Conservation (phyloP, 164 flowering plant genomes). For the Dillenia turbinata region DNA sequence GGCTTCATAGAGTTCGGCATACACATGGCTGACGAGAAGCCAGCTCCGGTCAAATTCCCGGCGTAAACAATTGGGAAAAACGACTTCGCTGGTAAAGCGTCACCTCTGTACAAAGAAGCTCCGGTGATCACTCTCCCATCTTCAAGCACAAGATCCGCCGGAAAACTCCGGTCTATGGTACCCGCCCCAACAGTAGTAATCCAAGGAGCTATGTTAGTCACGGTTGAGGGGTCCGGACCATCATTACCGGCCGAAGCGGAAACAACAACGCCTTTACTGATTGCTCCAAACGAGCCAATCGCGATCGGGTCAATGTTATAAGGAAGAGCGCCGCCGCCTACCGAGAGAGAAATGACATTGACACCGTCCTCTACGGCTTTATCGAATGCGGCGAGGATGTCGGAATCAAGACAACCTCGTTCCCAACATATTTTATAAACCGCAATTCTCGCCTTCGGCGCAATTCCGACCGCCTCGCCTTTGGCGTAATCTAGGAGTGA, state of each 20-base stretch:
- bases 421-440: constrained; percentile 48
- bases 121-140: constrained; percentile 34
- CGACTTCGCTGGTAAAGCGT: constrained; percentile 11
- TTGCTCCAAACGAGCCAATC: constrained; percentile 31
- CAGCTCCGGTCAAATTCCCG: constrained; percentile 13
- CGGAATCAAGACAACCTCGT: constrained; percentile 35
- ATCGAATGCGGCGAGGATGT: constrained; percentile 47
- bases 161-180: constrained; percentile 46
- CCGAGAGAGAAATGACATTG: constrained; percentile 38
- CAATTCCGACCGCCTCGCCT: constrained; percentile 48
- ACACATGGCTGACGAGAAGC: constrained; percentile 24
- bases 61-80: constrained; percentile 26
- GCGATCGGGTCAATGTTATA: constrained; percentile 23
- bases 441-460: constrained; percentile 56
- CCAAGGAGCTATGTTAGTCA: constrained; percentile 53
- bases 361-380: constrained; percentile 54
- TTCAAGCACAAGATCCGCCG: constrained; percentile 36
- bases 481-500: constrained; percentile 35
- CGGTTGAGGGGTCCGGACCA: constrained; percentile 25
- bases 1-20: constrained; percentile 30
- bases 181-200: constrained; percentile 58
- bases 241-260: constrained; percentile 50
- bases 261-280: constrained; percentile 34
- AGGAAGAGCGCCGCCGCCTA: constrained; percentile 16
- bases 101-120: constrained; percentile 35